Base-by-base conservation (phyloP, 768 basidiomycete species). In the Panellus pusillus region DNA sequence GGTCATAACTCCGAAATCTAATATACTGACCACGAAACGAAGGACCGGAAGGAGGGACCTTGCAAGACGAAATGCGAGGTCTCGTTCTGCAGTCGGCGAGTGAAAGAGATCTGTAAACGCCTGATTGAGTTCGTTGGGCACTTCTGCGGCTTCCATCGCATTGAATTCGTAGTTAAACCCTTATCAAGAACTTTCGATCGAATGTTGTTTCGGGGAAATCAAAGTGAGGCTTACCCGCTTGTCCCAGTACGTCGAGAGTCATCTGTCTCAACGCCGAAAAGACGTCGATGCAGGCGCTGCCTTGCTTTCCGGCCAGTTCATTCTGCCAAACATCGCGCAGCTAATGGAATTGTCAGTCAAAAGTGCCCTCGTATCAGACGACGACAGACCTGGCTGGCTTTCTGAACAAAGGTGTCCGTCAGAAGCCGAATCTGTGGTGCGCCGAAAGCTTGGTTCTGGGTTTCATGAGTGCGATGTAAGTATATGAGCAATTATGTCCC, bases 361-460 rank as follows among this genome's bases (percentile, higher is more conserved):
- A 9, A 9, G 9, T 27, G 9, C 19, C 18, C 8, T 35, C 7
- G n/a, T 12, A 11, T 4, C 1, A 9, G n/a, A 2, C 15, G 32
- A 5, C 6, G 2, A 18, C 29, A 12, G 41, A 75, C 77, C 60
- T 66, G 57, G 2, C 64, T 43, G 0, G 76, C 57, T 50, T 76
- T 76, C 7, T 67, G 67, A 9, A 74, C 43, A 70, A 78, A 48
- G 15, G 72, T 67, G 4, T 66, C 65, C 0, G 72, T 72, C 5
- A 78, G 41, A 8, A 66, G 69, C 0, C 76, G 68, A 28, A 79
- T 69, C 50, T 79, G 78, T 0, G 67, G 63, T 1, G 68, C 67
- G 4, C 77, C 73, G 38, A 79, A 79, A 3, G 76, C 75, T 7
- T 76, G 78, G 44, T 79, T 79, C 78, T 76, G 41, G 18, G 19